phyloP scores from a whole-genome alignment of 2,329 filamentous ascomycete species.

The Bertia moriformis region DNA sequence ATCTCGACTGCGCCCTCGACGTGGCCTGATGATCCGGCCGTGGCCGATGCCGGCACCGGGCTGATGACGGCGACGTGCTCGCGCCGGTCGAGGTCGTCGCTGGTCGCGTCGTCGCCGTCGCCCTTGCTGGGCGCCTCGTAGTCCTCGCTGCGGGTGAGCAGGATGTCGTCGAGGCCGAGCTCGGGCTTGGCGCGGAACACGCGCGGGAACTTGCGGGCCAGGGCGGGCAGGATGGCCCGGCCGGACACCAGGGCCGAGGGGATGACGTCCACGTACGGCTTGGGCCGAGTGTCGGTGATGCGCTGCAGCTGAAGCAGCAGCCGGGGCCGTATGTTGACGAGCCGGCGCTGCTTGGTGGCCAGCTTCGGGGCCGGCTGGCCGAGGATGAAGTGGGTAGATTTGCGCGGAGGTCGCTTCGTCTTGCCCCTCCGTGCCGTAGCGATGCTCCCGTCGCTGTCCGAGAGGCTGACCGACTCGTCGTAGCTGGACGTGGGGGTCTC shows the following conservation, averaged over 20 bases:
- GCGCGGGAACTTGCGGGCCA: conserved; percentile 46
- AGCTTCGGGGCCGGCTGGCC: not conserved
- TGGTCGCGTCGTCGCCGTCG: conserved; percentile 27
- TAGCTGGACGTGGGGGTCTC: not conserved
- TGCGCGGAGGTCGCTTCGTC: not conserved
- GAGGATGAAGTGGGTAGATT: not conserved
- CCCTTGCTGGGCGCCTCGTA: conserved; percentile 27
- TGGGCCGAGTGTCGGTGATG: conserved; percentile 20
- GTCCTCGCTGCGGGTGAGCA: conserved; percentile 57
- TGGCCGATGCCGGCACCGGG: conserved; percentile 7
- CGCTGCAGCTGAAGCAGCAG: not conserved
- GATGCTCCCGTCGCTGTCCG: not conserved
- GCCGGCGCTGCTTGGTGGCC: not conserved
- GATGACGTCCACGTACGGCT: conserved; percentile 60
- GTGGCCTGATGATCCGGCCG: no score
- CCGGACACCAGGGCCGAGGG: conserved; percentile 46
- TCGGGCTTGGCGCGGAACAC: conserved; percentile 49
- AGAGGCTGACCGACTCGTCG: not conserved
- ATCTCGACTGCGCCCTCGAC: conserved; percentile 34
- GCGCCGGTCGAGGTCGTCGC: conserved; percentile 30
- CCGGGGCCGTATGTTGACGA: not conserved
- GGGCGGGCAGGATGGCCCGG: conserved; percentile 38
- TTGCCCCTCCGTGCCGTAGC: not conserved
- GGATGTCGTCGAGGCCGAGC: conserved; percentile 53
- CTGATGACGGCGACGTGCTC: conserved; percentile 22